A percentile compares a stretch with the other conserved stretches of the same genome.
phyloP scores from a whole-genome alignment of 2,329 filamentous ascomycete species.

The Cladosporium sp. region DNA sequence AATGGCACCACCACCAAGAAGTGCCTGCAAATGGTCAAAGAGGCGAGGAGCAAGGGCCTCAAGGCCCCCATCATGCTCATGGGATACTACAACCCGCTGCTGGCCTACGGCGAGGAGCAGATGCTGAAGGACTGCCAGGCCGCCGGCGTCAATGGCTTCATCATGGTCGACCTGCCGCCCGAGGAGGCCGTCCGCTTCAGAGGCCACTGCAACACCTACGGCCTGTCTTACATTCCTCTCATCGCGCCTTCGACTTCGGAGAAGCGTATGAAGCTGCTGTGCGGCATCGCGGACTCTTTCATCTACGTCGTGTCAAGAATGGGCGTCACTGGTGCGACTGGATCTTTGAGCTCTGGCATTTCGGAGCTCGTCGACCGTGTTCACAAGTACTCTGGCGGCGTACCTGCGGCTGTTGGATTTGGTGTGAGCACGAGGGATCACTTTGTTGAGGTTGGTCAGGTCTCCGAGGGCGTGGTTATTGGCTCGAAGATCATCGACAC shows the following conservation, averaged over 20 bases:
- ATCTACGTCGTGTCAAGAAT: slow-evolving; percentile 98
- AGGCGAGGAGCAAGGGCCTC: slow-evolving; percentile 72
- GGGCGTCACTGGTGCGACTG: slow-evolving; percentile 90
- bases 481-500: slow-evolving; percentile 91
- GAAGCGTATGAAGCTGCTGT: slow-evolving; percentile 88
- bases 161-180: slow-evolving; percentile 90
- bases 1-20: slow-evolving; percentile 83
- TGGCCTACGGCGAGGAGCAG: slow-evolving; percentile 89
- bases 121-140: slow-evolving; percentile 79
- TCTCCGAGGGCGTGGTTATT: slow-evolving; percentile 93
- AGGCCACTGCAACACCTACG: slow-evolving; percentile 72
- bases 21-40: slow-evolving; percentile 77
- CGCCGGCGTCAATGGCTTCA: slow-evolving; percentile 91
- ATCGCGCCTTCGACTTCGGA: slow-evolving; percentile 94
- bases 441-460: slow-evolving; percentile 76
- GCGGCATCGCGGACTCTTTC: slow-evolving; percentile 95
- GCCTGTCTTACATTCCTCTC: slow-evolving; percentile 93
- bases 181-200: slow-evolving; percentile 94
- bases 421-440: slow-evolving; percentile 95
- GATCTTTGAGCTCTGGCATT: slow-evolving; percentile 74
- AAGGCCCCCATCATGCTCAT: slow-evolving; percentile 84
- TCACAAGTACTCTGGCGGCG: slow-evolving; percentile 86
- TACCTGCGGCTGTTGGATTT: slow-evolving; percentile 89
- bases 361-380: slow-evolving; percentile 79
- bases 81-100: slow-evolving; percentile 97